Percentiles rank a stretch among this genome's conserved stretches.
phyloP scores from a whole-genome alignment of 306 rosid species.

The Gastrolobium bilobum region DNA sequence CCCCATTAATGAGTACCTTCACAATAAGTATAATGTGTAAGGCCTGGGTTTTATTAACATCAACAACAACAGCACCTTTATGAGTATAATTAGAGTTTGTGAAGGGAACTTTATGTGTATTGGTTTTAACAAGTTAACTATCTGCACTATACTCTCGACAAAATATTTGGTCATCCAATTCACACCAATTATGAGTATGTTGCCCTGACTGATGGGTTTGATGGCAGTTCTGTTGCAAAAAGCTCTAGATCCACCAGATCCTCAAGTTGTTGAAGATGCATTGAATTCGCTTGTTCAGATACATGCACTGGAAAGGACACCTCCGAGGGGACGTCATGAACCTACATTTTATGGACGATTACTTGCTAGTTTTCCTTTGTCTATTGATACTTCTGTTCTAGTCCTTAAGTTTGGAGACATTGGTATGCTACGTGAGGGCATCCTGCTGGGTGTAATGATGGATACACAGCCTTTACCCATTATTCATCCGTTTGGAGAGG shows the following conservation, averaged over 20 bases:
- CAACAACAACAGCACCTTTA: no score
- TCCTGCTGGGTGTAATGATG: constrained; percentile 83
- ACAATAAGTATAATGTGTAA: constrained; percentile 7
- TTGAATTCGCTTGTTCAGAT: constrained; percentile 70
- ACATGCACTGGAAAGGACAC: constrained; percentile 65
- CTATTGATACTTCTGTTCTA: constrained; percentile 82
- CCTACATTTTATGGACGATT: constrained; percentile 87
- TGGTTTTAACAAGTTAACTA: constrained; percentile 18
- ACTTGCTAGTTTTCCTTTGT: constrained; percentile 80
- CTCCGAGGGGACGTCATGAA: constrained; percentile 78
- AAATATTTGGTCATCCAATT: constrained; percentile 14
- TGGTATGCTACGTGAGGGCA: constrained; percentile 91
- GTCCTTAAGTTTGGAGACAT: constrained; percentile 83
- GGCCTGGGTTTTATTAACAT: background rate
- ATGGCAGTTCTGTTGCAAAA: constrained; percentile 80
- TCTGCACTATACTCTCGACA: background rate
- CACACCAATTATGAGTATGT: constrained; percentile 29
- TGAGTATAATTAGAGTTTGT: constrained; percentile 23
- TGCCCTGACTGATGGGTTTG: constrained; percentile 41
- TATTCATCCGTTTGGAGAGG: constrained; percentile 87
- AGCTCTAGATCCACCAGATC: constrained; percentile 80
- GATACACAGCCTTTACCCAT: constrained; percentile 86
- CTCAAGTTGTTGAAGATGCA: constrained; percentile 79
- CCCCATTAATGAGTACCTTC: background rate
- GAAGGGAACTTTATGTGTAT: constrained; percentile 10